Conservation (phyloP, 176 grass and related monocot genomes). For the Aegilops speltoides region DNA sequence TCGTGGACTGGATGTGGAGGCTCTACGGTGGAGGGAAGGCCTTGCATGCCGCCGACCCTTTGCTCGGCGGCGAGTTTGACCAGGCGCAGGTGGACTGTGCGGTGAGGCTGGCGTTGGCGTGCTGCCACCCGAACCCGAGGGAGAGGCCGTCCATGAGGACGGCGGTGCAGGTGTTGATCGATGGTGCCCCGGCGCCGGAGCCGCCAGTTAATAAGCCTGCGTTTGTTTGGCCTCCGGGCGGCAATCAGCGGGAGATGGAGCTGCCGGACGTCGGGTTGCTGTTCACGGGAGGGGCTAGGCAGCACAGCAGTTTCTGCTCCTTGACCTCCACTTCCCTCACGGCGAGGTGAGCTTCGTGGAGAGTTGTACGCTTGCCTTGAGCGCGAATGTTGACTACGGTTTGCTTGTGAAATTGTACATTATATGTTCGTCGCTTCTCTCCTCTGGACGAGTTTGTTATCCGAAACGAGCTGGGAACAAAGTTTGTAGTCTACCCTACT, state of each 20-base stretch:
- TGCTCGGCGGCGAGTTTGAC: neutral
- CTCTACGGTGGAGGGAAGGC: neutral
- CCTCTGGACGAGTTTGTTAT: no score
- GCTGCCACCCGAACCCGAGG: conserved; percentile 51
- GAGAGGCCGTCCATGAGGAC: conserved; percentile 47
- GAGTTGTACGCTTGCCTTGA: neutral
- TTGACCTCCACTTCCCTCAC: neutral
- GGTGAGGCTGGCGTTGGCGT: conserved; percentile 46
- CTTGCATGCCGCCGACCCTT: neutral
- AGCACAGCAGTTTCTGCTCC: neutral
- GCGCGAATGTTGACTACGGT: neutral
- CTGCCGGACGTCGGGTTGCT: conserved; percentile 2
- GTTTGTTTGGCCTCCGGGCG: conserved; percentile 18
- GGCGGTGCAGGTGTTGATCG: conserved; percentile 42
- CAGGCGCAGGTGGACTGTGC: conserved; percentile 26
- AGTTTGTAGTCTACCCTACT: no score
- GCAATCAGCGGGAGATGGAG: neutral
- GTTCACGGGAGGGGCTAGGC: neutral
- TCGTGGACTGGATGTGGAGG: conserved; percentile 9
- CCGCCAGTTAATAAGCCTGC: conserved; percentile 21
- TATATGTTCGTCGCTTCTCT: no score
- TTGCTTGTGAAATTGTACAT: neutral
- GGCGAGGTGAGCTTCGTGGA: neutral
- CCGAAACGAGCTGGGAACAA: no score
- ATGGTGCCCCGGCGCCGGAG: conserved; percentile 27